Percentiles rank a stretch among this genome's conserved stretches.
Conservation (phyloP, 495 filamentous ascomycete species). For the Penicillium coprophilum region DNA sequence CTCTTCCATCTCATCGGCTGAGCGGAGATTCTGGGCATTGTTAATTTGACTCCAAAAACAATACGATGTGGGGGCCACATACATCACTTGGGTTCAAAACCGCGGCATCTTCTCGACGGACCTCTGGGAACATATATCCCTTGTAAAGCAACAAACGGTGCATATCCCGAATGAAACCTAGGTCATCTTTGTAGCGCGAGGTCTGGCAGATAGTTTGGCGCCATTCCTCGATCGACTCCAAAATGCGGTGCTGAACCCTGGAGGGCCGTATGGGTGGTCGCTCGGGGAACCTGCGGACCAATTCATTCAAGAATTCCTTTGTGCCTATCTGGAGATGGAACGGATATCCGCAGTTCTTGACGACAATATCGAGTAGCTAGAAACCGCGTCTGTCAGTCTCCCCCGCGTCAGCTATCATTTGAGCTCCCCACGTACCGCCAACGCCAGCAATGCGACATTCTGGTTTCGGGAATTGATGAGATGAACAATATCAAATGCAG, state of each 20-base stretch:
- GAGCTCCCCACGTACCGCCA: conserved; percentile 53
- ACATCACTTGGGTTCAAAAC: conserved; percentile 98
- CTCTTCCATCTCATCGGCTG: conserved; percentile 98
- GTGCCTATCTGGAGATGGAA: conserved; percentile 98
- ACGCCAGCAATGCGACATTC: conserved; percentile 87
- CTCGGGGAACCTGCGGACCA: conserved; percentile 94
- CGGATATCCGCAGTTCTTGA: conserved; percentile 99
- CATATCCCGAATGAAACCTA: conserved; percentile 97
- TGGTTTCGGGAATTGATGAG: conserved; percentile 95
- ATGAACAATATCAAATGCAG: conserved; percentile 89
- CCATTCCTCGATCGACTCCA: conserved; percentile 99
- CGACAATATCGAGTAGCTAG: conserved; percentile 93
- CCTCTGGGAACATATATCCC: conserved; percentile 91
- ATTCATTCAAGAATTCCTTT: conserved; percentile 98
- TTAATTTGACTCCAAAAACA: conserved; percentile 29
- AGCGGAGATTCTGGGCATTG: conserved; percentile 74
- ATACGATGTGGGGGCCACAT: conserved; percentile 38
- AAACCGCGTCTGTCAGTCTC: conserved; percentile 29
- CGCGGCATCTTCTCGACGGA: conserved; percentile 89
- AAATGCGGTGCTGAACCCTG: conserved; percentile 84
- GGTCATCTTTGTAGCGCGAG: conserved; percentile 91
- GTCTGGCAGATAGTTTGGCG: conserved; percentile 96
- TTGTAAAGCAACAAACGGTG: conserved; percentile 94
- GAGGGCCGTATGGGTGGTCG: conserved; percentile 82
- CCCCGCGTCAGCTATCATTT: conserved; percentile 22